Evolutionary conservation across 78 protist genomes (phyloP).

Genomic region (Dictyostelium capitatum): DNA sequence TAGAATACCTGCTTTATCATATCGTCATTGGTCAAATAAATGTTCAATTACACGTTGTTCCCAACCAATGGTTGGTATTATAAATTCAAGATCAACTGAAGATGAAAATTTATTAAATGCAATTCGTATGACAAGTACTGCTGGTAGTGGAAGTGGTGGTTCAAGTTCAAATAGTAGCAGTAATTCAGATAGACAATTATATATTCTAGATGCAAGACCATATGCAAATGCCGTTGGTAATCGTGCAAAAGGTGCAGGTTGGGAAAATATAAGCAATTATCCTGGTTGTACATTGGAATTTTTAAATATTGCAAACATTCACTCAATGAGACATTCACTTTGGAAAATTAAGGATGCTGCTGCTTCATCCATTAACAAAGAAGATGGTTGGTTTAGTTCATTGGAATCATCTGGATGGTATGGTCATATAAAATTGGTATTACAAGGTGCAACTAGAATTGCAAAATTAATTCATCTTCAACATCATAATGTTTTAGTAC

Average conservation of each 20-base stretch:
- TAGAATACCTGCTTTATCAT: conserved; percentile 89
- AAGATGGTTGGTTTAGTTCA: conserved; percentile 29
- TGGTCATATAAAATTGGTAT: conserved; percentile 43
- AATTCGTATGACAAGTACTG: conserved; percentile 41
- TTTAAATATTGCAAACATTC: conserved; percentile 92
- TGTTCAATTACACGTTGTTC: conserved; percentile 84
- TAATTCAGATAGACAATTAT: conserved; percentile 24
- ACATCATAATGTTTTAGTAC: conserved; percentile 87
- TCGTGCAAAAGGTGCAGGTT: conserved; percentile 82
- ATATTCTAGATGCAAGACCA: conserved; percentile 88
- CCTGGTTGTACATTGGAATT: conserved; percentile 78
- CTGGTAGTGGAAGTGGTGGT: not conserved
- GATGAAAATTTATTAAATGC: conserved; percentile 80
- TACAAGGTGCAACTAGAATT: conserved; percentile 61
- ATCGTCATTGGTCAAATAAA: conserved; percentile 75
- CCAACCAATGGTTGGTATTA: conserved; percentile 89
- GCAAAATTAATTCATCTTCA: conserved; percentile 40
- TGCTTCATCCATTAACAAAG: conserved; percentile 16
- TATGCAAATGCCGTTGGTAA: conserved; percentile 91
- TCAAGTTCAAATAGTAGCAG: not conserved
- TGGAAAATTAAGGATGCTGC: conserved; percentile 49
- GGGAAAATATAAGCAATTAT: conserved; percentile 71
- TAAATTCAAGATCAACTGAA: conserved; percentile 64
- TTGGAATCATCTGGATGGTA: conserved; percentile 79
- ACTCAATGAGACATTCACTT: conserved; percentile 86